Conservation (phyloP, 2,329 filamentous ascomycete species). For the Cladobotryum protrusum region DNA sequence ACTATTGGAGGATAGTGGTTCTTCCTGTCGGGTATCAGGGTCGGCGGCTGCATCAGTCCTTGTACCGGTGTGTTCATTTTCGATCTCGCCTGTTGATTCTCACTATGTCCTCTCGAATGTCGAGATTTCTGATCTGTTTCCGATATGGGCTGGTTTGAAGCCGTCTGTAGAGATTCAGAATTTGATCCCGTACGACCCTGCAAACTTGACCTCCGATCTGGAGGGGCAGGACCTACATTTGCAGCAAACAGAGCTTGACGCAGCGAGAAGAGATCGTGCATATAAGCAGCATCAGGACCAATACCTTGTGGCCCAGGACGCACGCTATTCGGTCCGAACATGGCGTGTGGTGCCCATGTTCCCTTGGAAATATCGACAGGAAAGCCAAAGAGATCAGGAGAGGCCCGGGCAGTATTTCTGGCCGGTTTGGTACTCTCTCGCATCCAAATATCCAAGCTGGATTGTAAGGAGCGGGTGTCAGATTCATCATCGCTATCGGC, state of each 20-base stretch:
- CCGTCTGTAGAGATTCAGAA: slow-evolving; percentile 12
- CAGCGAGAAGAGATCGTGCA: slow-evolving; percentile 40
- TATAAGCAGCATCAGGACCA: slow-evolving; percentile 31
- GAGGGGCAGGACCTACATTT: slow-evolving; percentile 39
- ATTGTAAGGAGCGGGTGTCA: slow-evolving; percentile 37
- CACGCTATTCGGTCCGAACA: slow-evolving; percentile 33
- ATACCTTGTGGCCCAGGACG: slow-evolving; percentile 19
- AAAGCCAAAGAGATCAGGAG: slow-evolving; percentile 51
- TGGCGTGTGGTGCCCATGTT: slow-evolving; percentile 43
- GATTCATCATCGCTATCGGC: slow-evolving; percentile 39
- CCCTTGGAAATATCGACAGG: slow-evolving; percentile 31
- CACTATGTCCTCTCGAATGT: slow-evolving; percentile 21
- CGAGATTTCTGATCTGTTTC: slow-evolving; percentile 17
- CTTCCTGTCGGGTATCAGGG: slow-evolving; percentile 24
- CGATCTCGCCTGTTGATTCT: slow-evolving; percentile 23
- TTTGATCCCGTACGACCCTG: slow-evolving; percentile 38
- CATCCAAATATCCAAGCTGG: slow-evolving; percentile 53
- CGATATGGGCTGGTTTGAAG: slow-evolving; percentile 3
- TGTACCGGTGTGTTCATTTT: slow-evolving; percentile 21
- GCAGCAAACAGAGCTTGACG: slow-evolving; percentile 34
- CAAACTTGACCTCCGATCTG: slow-evolving; percentile 48
- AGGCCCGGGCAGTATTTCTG: slow-evolving; percentile 25
- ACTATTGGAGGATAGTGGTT: slow-evolving; percentile 46
- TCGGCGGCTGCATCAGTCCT: slow-evolving; percentile 15
- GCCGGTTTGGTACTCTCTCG: slow-evolving; percentile 43